A percentile compares a stretch with the other conserved stretches of the same genome.
phyloP scores from a whole-genome alignment of 768 basidiomycete genomes.

The Tylopilus subfusipes region DNA sequence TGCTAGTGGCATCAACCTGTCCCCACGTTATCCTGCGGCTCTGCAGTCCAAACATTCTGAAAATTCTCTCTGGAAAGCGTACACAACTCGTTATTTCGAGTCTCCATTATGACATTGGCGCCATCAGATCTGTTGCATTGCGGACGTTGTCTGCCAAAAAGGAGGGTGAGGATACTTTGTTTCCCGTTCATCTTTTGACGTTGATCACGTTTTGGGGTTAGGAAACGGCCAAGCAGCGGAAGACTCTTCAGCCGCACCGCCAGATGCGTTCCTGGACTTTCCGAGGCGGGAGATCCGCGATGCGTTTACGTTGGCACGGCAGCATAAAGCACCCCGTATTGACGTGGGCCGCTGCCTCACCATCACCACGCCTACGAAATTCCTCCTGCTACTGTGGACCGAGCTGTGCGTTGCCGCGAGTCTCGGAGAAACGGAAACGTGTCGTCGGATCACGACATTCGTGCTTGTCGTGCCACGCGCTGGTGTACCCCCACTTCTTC shows the following conservation, averaged over 20 bases:
- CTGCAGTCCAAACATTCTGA: constrained; percentile 55
- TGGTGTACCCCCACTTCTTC: constrained; percentile 59
- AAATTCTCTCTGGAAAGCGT: constrained; percentile 39
- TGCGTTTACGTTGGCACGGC: constrained; percentile 53
- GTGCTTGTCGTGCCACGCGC: constrained; percentile 61
- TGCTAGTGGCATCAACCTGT: constrained; percentile 61
- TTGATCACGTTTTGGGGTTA: not conserved
- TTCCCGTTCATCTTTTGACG: not conserved
- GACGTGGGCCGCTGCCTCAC: constrained; percentile 68
- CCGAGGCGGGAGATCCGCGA: constrained; percentile 54
- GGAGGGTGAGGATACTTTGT: constrained; percentile 32
- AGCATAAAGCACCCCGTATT: constrained; percentile 60
- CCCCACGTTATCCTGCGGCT: constrained; percentile 65
- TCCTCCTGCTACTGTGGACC: constrained; percentile 66
- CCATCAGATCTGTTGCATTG: constrained; percentile 38
- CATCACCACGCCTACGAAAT: constrained; percentile 52
- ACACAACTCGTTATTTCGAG: constrained; percentile 30
- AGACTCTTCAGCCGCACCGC: constrained; percentile 20
- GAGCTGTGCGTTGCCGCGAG: constrained; percentile 54
- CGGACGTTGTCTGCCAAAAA: constrained; percentile 37
- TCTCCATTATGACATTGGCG: constrained; percentile 35
- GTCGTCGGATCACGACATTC: constrained; percentile 64
- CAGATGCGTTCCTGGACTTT: constrained; percentile 47
- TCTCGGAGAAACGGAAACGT: constrained; percentile 58
- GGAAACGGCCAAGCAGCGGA: constrained; percentile 19